Evolutionary conservation across 2,329 filamentous ascomycete genomes (phyloP), one percentile per base, ranked within the genome.

Genomic region (Penicillium sp.): DNA sequence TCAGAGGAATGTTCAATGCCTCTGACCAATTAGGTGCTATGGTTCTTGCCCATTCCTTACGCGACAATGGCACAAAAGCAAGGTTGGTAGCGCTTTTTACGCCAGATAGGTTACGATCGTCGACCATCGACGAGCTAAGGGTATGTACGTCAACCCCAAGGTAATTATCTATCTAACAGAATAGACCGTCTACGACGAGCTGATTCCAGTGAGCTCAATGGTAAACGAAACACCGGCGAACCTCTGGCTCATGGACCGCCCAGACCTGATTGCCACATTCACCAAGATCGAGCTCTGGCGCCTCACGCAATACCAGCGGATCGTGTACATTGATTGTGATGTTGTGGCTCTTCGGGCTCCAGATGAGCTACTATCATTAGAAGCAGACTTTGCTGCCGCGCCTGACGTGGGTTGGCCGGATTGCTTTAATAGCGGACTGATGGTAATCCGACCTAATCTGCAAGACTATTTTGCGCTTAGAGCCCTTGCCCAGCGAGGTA

Each of bases 371-470:
- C 95, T 99, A 69, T 81, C 86, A 16, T 71, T 85, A 39, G 76
- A 83, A 10, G 79, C 79, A 32, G 65, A 77, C 26, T 87, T 88
- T 63, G 84, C 85, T 26, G 85, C 94, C 2, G 91, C 90, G 10
- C 92, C 94, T 30, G 94, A 99, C 73, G 91, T 97, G 66, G 94
- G 94, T 63, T 99, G 94, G 94, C 94, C 94, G 32, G 94, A 99
- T 76, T 84, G 92, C 57, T 97, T 97, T 84, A 99, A 99, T 76
- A 91, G 89, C n/a, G 94, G 94, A 67, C 85, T 99, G 64, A 95
- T 99, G 91, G 91, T 91, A 34, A 75, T 99, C 56, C 87, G 82
- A 14, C 94, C 94, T 32, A 88, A 93, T 74, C 79, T 92, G 82
- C 88, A 87, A 53, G 92, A 96, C 62, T 97, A 92, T 74, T 87